Evolutionary conservation across 257 asterid genomes (phyloP).

Genomic region (Penstemon eatonii): DNA sequence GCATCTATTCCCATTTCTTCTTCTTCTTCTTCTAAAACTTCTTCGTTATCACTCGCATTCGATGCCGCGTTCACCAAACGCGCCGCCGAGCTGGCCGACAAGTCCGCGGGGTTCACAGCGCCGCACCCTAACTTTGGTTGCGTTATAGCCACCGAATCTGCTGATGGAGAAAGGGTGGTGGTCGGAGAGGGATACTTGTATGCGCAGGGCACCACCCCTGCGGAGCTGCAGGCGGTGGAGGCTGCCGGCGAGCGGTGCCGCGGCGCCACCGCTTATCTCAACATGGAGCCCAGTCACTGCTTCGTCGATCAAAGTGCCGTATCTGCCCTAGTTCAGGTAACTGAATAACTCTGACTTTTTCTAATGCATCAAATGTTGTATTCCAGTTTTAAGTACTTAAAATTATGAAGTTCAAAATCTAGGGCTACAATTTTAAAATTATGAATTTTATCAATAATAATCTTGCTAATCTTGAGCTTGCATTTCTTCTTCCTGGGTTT

Average conservation of each 20-base stretch:
- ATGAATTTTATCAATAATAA: too few relatives aligned
- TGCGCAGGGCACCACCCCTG: slow-evolving; percentile 86
- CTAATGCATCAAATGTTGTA: neutral
- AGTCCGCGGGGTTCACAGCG: slow-evolving; percentile 84
- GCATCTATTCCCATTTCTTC: slow-evolving; percentile 31
- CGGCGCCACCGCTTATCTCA: slow-evolving; percentile 91
- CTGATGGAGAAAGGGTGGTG: slow-evolving; percentile 37
- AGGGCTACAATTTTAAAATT: too few relatives aligned
- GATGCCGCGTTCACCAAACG: slow-evolving; percentile 74
- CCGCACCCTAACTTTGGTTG: slow-evolving; percentile 98
- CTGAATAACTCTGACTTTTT: neutral
- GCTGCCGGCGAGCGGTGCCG: slow-evolving; percentile 64
- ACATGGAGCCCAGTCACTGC: slow-evolving; percentile 91
- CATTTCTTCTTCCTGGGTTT: neutral
- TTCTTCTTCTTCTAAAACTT: slow-evolving; percentile 23
- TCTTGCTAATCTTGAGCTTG: neutral
- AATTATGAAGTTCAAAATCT: too few relatives aligned
- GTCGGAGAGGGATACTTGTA: slow-evolving; percentile 88
- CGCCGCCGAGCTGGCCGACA: slow-evolving; percentile 87
- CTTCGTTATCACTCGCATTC: slow-evolving; percentile 42
- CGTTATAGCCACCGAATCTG: slow-evolving; percentile 48
- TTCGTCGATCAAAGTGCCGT: slow-evolving; percentile 60
- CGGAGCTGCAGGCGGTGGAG: slow-evolving; percentile 84
- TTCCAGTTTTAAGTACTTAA: too few relatives aligned
- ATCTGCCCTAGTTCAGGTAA: slow-evolving; percentile 73